Evolutionary conservation across 2,329 filamentous ascomycete species (phyloP), one percentile per base, ranked within the genome.

Genomic region (Microsporum audouinii): DNA sequence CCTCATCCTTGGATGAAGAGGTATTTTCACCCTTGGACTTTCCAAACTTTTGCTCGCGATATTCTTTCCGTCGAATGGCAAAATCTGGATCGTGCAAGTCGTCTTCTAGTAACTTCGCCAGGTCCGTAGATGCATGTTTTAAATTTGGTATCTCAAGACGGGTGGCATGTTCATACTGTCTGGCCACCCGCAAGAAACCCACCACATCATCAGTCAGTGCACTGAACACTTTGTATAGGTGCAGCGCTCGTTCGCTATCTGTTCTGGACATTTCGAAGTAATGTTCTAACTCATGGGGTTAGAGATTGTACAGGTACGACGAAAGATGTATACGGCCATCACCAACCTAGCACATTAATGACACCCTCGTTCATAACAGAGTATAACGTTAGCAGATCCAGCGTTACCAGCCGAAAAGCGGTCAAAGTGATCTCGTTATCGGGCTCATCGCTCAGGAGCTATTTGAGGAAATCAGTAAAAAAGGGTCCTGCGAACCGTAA

Each of bases 191-290:
- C 53, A 99, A 82, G 70, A 92, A 99, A 68, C 90, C 86, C 14
- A 99, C 92, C 0, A 97, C 92, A 65, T 87, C 84, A 68, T 97
- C 91, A 5, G 94, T 99, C 73, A 96, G 91, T 68, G 84, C 88
- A 14, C 90, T 90, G 70, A 99, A 99, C 14, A 82, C 88, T 71
- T 91, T 89, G 76, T 99, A 99, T 64, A 99, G 92, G 63, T 85
- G 82, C 76, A 99, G 84, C 61, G 94, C 91, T 65, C 91, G 84
- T 73, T 96, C 90, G 62, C 94, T 95, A 74, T 99, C 94, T 31
- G 89, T 82, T 70, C 89, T 89, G 58, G 94, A 96, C 88, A 99
- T 92, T 77, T 99, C 94, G 69, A 99, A 99, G 75, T 97, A 99
- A 74, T 95, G 89, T 68, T 94, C 91, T 95, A 65, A 12, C 27